These are phyloP conservation scores for Colletotrichum karsti DNA, from an alignment of 2,329 filamentous ascomycete genomes.

Conservation along the genomic window DNA sequence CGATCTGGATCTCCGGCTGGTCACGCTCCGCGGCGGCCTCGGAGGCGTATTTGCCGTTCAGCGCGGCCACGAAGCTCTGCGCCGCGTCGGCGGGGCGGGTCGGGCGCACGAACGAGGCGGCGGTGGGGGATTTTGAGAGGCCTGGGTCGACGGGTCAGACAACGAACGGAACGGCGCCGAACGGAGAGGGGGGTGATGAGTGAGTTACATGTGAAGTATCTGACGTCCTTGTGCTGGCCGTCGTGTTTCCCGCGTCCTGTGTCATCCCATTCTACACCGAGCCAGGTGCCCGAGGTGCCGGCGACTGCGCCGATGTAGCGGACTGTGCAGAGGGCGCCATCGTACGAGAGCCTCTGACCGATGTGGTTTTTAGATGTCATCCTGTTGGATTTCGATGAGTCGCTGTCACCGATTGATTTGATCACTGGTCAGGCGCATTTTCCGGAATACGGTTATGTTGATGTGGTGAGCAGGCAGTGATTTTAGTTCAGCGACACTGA, in stretches of 20 bases:
- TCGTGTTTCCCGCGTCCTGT: slow-evolving; percentile 87
- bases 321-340: slow-evolving; percentile 81
- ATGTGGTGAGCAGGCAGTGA: not conserved
- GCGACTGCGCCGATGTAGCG: slow-evolving; percentile 82
- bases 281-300: slow-evolving; percentile 82
- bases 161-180: slow-evolving; percentile 9
- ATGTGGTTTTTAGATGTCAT: slow-evolving; percentile 56
- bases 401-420: not conserved
- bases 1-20: slow-evolving; percentile 56
- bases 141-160: slow-evolving; percentile 44
- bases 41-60: slow-evolving; percentile 85
- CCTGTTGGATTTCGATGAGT: not conserved
- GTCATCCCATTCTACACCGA: slow-evolving; percentile 98
- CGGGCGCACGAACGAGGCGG: slow-evolving; percentile 88
- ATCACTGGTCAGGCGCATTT: not conserved
- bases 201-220: slow-evolving; percentile 91
- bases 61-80: slow-evolving; percentile 79
- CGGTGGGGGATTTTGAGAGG: slow-evolving; percentile 71
- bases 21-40: slow-evolving; percentile 50
- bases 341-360: slow-evolving; percentile 84
- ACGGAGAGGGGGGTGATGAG: slow-evolving; percentile 29
- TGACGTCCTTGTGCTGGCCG: slow-evolving; percentile 79
- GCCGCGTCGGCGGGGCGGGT: slow-evolving; percentile 73
- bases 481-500: not conserved
- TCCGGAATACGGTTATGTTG: not conserved